Evolutionary conservation across 1,284 basidiomycete genomes (phyloP).

Genomic region (Paramarasmius palmivorus): DNA sequence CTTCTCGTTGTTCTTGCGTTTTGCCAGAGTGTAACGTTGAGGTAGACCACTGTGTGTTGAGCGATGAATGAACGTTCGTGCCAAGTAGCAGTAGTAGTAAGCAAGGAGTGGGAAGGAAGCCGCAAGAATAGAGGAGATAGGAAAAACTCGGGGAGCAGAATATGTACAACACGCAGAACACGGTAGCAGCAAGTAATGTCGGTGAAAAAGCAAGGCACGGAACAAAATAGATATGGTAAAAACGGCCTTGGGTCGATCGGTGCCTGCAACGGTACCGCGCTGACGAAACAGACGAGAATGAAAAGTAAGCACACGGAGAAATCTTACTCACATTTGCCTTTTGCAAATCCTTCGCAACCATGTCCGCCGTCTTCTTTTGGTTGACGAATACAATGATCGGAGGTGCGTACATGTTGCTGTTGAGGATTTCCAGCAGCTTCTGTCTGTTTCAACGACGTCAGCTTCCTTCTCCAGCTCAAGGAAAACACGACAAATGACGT

Average conservation of each 20-base stretch:
- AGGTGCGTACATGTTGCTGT: slow-evolving; percentile 76
- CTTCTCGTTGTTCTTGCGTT: slow-evolving; percentile 96
- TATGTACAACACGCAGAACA: slow-evolving; percentile 6
- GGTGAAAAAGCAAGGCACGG: too few relatives aligned
- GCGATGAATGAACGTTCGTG: slow-evolving; percentile 1
- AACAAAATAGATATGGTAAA: too few relatives aligned
- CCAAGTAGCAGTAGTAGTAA: background rate
- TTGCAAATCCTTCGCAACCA: slow-evolving; percentile 90
- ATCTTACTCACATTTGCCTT: slow-evolving; percentile 72
- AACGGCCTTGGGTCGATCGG: too few relatives aligned
- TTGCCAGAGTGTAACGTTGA: slow-evolving; percentile 96
- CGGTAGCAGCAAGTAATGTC: slow-evolving; percentile 4
- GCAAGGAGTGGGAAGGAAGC: background rate
- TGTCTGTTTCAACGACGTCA: slow-evolving; percentile 46
- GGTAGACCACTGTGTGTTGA: slow-evolving; percentile 67
- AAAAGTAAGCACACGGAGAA: background rate
- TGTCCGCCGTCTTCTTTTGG: slow-evolving; percentile 98
- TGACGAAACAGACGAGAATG: too few relatives aligned
- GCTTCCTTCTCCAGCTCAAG: background rate
- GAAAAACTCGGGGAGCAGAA: too few relatives aligned
- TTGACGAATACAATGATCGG: slow-evolving; percentile 99
- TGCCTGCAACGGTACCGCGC: too few relatives aligned
- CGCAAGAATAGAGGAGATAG: slow-evolving; percentile 12
- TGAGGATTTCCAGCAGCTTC: slow-evolving; percentile 87
- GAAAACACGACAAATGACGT: slow-evolving; percentile 13